Base-by-base conservation (phyloP, 2,329 filamentous ascomycete species). In the Phaeoacremonium minimum region DNA sequence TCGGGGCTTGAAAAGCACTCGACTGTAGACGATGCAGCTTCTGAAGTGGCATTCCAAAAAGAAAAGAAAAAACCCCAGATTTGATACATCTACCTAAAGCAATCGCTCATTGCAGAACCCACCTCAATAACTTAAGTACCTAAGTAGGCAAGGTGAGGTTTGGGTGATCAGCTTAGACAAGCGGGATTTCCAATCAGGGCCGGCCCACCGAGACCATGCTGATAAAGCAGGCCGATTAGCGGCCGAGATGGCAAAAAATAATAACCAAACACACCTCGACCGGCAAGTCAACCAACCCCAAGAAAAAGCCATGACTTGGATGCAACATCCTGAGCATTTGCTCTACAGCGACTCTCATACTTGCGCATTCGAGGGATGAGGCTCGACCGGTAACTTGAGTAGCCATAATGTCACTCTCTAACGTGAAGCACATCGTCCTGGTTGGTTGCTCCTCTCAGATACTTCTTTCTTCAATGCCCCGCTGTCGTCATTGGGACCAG, bases 341-440 rank as follows among this genome's bases (percentile, higher is more conserved):
- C 22, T 28, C 17, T 42, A 37, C 35, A 39, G 15, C 28, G 15
- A 28, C n/a, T 32, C 13, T 38, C 43, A 45, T 46, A 22, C 35
- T 46, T n/a, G 31, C 16, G 28, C 30, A 18, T 15, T 14, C 7
- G 12, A 30, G n/a, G n/a, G n/a, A 9, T 26, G 22, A 9, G 22
- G 9, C 22, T 26, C 22, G n/a, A 9, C 9, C 22, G 22, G 22
- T 26, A 26, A n/a, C 22, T n/a, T 14, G 48, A 18, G 22, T 26
- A 26, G 22, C 22, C 13, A 15, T 48, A 18, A 85, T 85, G 80
- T 83, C 80, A 42, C 70, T 86, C 18, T 61, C 75, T 36, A 82
- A 83, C 49, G 75, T 91, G 52, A 84, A 87, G 52, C 81, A 90
- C 56, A 83, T 93, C 45, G 71, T 89, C 46, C 75, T 93, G 49